Evolutionary conservation across 1,139 yeast species (phyloP), one percentile per base, ranked within the genome.

Genomic region (Blastobotrys apis): DNA sequence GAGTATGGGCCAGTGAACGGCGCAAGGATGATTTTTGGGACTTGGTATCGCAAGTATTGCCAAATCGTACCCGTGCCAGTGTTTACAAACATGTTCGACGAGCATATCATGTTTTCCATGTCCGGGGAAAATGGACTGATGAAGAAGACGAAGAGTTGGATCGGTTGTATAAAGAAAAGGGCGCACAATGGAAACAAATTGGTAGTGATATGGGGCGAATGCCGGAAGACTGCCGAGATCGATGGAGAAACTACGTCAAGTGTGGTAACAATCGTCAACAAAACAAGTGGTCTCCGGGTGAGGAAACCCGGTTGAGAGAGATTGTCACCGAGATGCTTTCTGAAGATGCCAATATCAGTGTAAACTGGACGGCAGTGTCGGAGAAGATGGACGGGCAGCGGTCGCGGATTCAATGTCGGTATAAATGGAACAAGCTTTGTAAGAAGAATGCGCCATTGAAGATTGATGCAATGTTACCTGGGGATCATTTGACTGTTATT

Each of bases 201-300:
- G 96, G 96, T 2, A 74, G 74, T 45, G 66, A 72, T 6, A 71
- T 88, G 78, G 86, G 86, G 10, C 75, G 97, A 57, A 90, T 90
- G 97, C 97, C 97, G 0, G 97, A 90, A 59, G 97, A 90, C 66
- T 88, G 97, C 63, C 75, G 97, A 53, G 97, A 90, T 62, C 73
- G 97, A 53, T 90, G 95, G 95, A 75, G 97, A 64, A 90, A 90
- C 63, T 90, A 90, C 59, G 84, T 88, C 50, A 88, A 88, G 63
- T 88, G 97, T 67, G 97, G 97, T 23, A 71, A 71, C 13, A 77
- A 77, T 47, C 72, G 97, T 52, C 77, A 79, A 13, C 75, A 76
- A 41, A 82, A 85, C 62, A 84, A 83, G 60, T 90, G 97, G 97
- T 69, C 81, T 0, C 61, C 64, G 1, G 81, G 77, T 33, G 96